Base-by-base conservation (phyloP, 345 rosid species). In the Syzygium aromaticum region DNA sequence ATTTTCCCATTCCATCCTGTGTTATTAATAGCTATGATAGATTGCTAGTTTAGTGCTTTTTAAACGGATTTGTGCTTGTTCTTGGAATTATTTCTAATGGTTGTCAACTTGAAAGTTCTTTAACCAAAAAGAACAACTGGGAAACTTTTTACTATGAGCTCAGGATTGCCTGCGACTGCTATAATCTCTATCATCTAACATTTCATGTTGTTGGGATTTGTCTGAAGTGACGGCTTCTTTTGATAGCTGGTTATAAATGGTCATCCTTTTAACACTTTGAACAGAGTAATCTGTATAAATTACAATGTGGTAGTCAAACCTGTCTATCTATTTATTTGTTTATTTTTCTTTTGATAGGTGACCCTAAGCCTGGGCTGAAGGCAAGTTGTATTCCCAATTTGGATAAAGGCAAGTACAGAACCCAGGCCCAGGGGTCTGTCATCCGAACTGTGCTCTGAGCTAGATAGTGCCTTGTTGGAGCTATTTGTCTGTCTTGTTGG, bases 341-440 rank as follows among this genome's bases (percentile, higher is more conserved):
- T 88, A 49, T 85, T 88, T 78, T 88, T 84, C 85, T 77, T 85
- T 88, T 88, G 85, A 38, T 88, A 88, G 89, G 89, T 88, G 67
- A 80, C 86, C 89, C 89, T 85, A 86, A 77, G 89, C 89, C 89
- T 88, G 89, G 87, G 89, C 85, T 85, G 87, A 88, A 88, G 89
- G 86, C 87, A 83, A 85, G 52, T 54, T 85, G 83, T 87, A 64
- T 53, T 77, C 87, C 85, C 85, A 88, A 82, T 85, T 88, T 86
- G 87, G 87, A 85, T 77, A 86, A 86, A 88, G 89, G 89, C 89
- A 85, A 86, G 89, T 85, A 80, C 83, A 77, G 85, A 59, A 78
- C 89, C 87, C 89, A 85, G 87, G 89, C 89, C 84, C 80, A 80
- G 86, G 89, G 89, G 82, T 46, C 64, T 85, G 53, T 78, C 86